Conservation (phyloP, 352 stramenopile species). For the Globisporangium uncinulatum region DNA sequence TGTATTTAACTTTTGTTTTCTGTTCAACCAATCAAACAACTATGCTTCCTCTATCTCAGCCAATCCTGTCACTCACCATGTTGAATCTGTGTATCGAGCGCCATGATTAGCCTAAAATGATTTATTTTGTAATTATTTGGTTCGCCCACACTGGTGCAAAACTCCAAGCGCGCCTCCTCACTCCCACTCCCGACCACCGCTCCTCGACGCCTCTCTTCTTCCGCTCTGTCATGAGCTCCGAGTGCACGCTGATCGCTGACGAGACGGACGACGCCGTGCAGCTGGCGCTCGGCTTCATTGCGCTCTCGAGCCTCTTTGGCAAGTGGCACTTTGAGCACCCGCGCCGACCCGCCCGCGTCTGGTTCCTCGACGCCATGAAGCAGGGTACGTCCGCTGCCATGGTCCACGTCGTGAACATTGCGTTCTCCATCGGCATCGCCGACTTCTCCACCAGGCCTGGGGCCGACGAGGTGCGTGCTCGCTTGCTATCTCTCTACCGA, state of each 20-base stretch:
- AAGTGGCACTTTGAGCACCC: slow-evolving; percentile 74
- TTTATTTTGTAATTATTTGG: too few species aligned
- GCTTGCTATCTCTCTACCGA: too few species aligned
- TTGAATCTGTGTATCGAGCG: too few species aligned
- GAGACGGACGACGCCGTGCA: slow-evolving; percentile 70
- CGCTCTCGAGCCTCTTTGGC: slow-evolving; percentile 68
- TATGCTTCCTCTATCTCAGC: too few species aligned
- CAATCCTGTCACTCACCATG: too few species aligned
- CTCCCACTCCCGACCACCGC: too few species aligned
- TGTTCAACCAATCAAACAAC: too few species aligned
- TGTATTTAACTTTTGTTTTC: too few species aligned
- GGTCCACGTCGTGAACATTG: slow-evolving; percentile 77
- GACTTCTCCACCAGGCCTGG: slow-evolving; percentile 36
- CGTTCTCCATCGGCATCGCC: slow-evolving; percentile 69
- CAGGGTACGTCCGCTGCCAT: slow-evolving; percentile 74
- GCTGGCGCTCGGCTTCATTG: slow-evolving; percentile 67
- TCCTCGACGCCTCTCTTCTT: too few species aligned
- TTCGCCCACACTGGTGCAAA: too few species aligned
- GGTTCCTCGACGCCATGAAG: slow-evolving; percentile 84
- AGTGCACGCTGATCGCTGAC: slow-evolving; percentile 67
- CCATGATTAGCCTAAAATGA: too few species aligned
- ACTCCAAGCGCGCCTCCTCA: too few species aligned
- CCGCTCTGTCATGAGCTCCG: slow-evolving; percentile 18
- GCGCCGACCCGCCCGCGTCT: slow-evolving; percentile 54
- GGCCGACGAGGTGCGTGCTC: slow-evolving; percentile 50